Base-by-base conservation (phyloP, 768 basidiomycete genomes). In the Trametes coccinea region DNA sequence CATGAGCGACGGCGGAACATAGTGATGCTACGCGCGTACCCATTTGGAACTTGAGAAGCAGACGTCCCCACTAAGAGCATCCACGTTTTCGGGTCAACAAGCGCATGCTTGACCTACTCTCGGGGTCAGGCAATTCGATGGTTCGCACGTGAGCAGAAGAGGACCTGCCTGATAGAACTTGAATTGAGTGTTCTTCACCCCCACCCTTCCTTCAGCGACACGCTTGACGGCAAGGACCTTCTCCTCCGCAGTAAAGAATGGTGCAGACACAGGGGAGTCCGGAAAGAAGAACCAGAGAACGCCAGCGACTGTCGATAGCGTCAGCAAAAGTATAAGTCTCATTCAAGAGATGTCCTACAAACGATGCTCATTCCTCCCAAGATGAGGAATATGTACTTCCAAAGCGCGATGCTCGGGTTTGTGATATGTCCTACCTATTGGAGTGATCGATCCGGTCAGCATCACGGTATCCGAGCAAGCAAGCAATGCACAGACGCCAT, bases 151-250 rank as follows among this genome's bases (percentile, higher is more conserved):
- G 11, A 37, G 14, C 17, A n/a, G 40, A 22, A 1, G 4, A 9
- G 48, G 66, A 37, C 66, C 43, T 27, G 76, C 69, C 61, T 78
- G 77, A 48, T 73, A 73, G 45, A 51, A 48, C 59, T 77, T 77
- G 70, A 77, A 76, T 30, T 69, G 63, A 40, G 69, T 76, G 59
- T 74, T 75, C 66, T 78, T 77, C 34, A 69, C 72, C 9, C 74
- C 72, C 13, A 63, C 64, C 66, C 69, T 61, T 5, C 56, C 74
- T 34, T 65, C 66, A 1, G 77, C 74, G 2, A 77, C 75, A n/a
- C 77, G 71, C 63, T 74, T 72, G 31, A 76, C 70, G 2, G 73
- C 76, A 16, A 76, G 70, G 16, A 72, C 53, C 56, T 71, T 74
- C 55, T 78, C 69, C 27, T 74, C 63, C 14, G 71, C 53, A 10